Conservation (phyloP, 2,329 filamentous ascomycete species). For the Aspergillus clavatus region DNA sequence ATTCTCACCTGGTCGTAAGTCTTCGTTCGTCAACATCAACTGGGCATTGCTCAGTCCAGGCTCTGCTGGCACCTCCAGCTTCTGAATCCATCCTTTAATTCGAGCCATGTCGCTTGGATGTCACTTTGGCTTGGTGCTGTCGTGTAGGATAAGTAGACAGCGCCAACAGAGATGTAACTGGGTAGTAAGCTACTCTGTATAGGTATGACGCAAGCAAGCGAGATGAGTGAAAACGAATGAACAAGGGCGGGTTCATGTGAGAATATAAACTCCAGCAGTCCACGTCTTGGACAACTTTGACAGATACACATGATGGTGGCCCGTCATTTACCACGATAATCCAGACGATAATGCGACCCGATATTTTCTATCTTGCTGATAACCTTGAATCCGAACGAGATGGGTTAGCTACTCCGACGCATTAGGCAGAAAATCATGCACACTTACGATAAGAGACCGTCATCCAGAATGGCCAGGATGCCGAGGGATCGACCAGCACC, state of each 20-base stretch:
- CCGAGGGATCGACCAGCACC: not conserved
- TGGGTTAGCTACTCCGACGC: not conserved
- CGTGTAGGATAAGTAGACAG: too few species aligned
- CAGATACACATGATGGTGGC: not conserved
- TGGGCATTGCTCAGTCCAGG: conserved; percentile 72
- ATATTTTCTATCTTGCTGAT: not conserved
- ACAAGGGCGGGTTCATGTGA: not conserved
- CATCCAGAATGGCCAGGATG: not conserved
- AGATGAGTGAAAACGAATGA: too few species aligned
- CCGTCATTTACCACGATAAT: not conserved
- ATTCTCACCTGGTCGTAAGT: conserved; percentile 62
- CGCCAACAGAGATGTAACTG: too few species aligned
- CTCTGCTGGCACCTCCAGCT: conserved; percentile 68
- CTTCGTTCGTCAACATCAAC: conserved; percentile 81
- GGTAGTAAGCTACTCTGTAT: too few species aligned
- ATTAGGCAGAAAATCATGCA: not conserved
- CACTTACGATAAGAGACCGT: not conserved
- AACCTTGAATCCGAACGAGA: not conserved
- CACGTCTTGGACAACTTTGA: conserved; percentile 1
- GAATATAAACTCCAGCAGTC: not conserved
- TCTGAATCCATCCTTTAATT: conserved; percentile 41
- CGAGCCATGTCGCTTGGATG: conserved; percentile 19
- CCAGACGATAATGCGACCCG: not conserved
- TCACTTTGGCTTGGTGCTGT: too few species aligned
- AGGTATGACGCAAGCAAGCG: too few species aligned